Evolutionary conservation across 108 stramenopile genomes (phyloP).

Genomic region (Hondaea fermentalgiana): DNA sequence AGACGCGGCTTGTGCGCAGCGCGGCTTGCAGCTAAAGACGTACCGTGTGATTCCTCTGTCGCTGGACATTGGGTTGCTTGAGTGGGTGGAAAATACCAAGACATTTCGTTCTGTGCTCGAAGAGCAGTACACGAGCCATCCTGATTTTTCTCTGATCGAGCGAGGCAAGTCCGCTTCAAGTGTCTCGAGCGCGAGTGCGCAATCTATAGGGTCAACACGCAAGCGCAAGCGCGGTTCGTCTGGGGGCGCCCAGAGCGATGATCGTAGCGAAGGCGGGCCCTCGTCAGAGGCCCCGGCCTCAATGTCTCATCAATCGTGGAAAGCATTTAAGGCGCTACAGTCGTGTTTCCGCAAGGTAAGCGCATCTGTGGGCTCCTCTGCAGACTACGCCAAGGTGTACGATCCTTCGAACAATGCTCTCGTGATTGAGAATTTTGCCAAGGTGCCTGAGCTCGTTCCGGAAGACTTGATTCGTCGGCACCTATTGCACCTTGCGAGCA

Average conservation of each 20-base stretch:
- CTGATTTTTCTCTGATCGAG: not conserved
- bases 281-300: too few relatives aligned
- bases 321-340: not conserved
- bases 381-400: not conserved
- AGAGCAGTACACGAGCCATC: not conserved
- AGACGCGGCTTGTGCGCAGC: conserved; percentile 27
- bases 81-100: conserved; percentile 40
- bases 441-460: not conserved
- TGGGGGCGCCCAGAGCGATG: not conserved
- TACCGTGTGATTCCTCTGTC: conserved; percentile 39
- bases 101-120: conserved; percentile 29
- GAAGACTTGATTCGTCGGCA: not conserved
- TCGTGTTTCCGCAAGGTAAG: not conserved
- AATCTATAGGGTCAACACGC: not conserved
- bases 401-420: not conserved
- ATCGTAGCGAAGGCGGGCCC: not conserved
- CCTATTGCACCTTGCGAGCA: not conserved
- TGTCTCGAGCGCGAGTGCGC: not conserved
- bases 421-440: not conserved
- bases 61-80: conserved; percentile 31
- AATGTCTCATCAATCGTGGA: too few relatives aligned
- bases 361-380: not conserved
- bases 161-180: not conserved
- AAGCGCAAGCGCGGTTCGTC: not conserved
- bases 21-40: conserved; percentile 27